phyloP scores from a whole-genome alignment of 108 stramenopile genomes.

The Nitzschia putrida region DNA sequence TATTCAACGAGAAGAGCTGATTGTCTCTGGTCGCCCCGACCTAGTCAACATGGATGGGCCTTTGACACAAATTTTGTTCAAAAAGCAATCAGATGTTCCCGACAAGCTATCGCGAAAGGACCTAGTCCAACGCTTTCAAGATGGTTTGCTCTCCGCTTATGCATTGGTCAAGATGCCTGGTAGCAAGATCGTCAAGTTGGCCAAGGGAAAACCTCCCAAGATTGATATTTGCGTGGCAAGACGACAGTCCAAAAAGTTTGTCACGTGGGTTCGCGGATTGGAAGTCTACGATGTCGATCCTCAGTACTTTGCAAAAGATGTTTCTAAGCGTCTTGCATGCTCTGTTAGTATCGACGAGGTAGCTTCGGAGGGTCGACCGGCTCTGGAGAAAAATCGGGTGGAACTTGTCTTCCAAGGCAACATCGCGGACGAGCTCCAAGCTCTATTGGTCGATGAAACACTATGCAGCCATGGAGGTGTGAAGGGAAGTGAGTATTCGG shows the following conservation, averaged over 20 bases:
- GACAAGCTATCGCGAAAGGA: conserved; percentile 62
- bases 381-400: conserved; percentile 56
- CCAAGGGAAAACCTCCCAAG: conserved; percentile 57
- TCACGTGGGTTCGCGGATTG: conserved; percentile 68
- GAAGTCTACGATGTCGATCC: conserved; percentile 77
- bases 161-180: conserved; percentile 84
- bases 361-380: conserved; percentile 47
- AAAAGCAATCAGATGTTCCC: conserved; percentile 28
- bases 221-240: conserved; percentile 70
- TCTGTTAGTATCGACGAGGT: conserved; percentile 54
- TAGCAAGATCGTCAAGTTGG: conserved; percentile 52
- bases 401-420: conserved; percentile 80
- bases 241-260: conserved; percentile 69
- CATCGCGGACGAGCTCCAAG: conserved; percentile 69
- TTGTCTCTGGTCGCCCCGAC: conserved; percentile 29
- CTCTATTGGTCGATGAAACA: conserved; percentile 68
- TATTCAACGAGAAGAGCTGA: conserved; percentile 53
- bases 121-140: conserved; percentile 46
- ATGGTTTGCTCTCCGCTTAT: conserved; percentile 60
- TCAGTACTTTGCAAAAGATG: conserved; percentile 50
- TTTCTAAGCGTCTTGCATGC: conserved; percentile 73
- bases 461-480: conserved; percentile 73
- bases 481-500: conserved; percentile 53
- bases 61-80: conserved; percentile 68
- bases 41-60: conserved; percentile 71